These are phyloP conservation scores for Lepiota brunneoincarnata DNA, from an alignment of 768 basidiomycete species.

Conservation along the genomic window DNA sequence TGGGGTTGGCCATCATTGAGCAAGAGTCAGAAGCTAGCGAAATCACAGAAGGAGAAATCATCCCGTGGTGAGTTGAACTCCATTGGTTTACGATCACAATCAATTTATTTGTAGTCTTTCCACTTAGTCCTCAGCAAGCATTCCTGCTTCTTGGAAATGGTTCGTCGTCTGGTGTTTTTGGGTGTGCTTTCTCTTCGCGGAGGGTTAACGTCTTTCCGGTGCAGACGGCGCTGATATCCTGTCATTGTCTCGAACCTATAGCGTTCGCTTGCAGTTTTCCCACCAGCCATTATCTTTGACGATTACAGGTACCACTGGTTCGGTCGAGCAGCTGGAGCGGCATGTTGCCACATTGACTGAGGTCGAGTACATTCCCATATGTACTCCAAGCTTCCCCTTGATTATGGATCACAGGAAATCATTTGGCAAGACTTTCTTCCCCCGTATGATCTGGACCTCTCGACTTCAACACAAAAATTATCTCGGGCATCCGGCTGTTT, in stretches of 20 bases:
- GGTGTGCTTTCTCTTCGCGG: constrained; percentile 3
- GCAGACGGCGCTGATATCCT: constrained; percentile 66
- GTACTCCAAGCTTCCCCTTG: not conserved
- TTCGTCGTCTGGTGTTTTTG: constrained; percentile 22
- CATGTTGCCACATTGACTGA: constrained; percentile 47
- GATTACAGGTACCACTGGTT: constrained; percentile 54
- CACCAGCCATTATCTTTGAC: constrained; percentile 54
- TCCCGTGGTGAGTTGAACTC: constrained; percentile 39
- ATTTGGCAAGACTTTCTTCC: constrained; percentile 35
- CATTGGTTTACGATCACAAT: constrained; percentile 4
- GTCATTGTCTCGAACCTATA: constrained; percentile 54
- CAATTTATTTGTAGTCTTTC: constrained; percentile 40
- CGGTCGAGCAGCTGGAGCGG: constrained; percentile 45
- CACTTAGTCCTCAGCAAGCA: constrained; percentile 55
- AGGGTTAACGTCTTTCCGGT: not conserved
- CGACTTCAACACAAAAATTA: constrained; percentile 51
- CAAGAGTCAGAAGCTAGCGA: constrained; percentile 46
- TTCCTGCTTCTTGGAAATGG: constrained; percentile 76
- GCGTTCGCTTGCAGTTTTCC: constrained; percentile 59
- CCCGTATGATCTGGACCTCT: constrained; percentile 42
- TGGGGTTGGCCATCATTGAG: constrained; percentile 71
- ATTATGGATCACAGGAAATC: constrained; percentile 33
- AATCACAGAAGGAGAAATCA: constrained; percentile 46
- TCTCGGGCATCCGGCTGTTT: constrained; percentile 70
- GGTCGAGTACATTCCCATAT: constrained; percentile 30